Evolutionary conservation across 2,329 filamentous ascomycete genomes (phyloP), one percentile per base, ranked within the genome.

Genomic region (Diaporthe eres): DNA sequence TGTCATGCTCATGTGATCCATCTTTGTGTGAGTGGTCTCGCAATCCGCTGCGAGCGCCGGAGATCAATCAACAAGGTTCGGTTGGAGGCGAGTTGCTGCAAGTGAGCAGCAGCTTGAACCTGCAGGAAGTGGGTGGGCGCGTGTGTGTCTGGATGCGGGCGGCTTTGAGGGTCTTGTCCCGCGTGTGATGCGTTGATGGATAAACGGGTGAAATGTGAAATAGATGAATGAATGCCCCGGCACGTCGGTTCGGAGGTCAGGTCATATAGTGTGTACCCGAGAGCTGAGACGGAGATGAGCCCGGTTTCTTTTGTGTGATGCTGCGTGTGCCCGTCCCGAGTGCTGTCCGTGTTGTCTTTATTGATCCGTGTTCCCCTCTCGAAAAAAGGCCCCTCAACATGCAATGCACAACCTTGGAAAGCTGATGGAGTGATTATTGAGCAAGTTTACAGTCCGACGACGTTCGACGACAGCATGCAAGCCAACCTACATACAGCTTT

Each of bases 1-100:
- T 9, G 73, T 34, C 72, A 68, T 72, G 61, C 31, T 55, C 75
- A 76, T 76, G 17, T 75, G 28, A 60, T 75, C 74, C 75, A 77
- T 77, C 72, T 65, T 65, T 77, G 73, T 28, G 13, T 68, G 47
- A n/a, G 47, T 68, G 22, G 47, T 10, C 63, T 51, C 61, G 42
- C 61, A 8, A n/a, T 13, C 22, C 9, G 44, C 44, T 67, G 65
- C 47, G 47, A 17, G 7, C 13, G 44, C 31, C 6, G 22, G 25
- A 68, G 47, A 68, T 37, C 22, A 31, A 49, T 47, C 15, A n/a
- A 5, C 25, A 10, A 28, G 42, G 19, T 55, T 39, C 65, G 65
- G 47, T n/a, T 53, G 65, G 15, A 25, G 34, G 65, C 49, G 65
- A 55, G 31, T 39, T 12, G 53, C 63, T 68, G 63, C 63, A 68